These are phyloP conservation scores for Geoglossum cookeanum DNA, from an alignment of 2,329 filamentous ascomycete species.

Conservation along the genomic window DNA sequence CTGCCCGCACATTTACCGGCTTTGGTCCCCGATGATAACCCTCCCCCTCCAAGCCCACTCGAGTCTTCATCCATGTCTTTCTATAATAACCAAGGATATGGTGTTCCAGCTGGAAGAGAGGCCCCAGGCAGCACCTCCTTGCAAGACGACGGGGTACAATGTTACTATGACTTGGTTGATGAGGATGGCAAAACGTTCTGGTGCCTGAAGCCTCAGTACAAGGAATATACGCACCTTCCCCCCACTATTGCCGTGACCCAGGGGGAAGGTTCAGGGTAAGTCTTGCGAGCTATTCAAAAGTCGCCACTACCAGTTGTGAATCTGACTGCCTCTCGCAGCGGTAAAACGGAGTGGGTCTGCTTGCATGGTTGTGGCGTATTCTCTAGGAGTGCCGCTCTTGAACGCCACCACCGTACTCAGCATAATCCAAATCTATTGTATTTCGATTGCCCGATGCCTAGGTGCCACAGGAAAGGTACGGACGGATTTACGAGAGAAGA, in stretches of 20 bases:
- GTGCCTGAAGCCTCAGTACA: background rate
- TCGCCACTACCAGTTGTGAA: background rate
- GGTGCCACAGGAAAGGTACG: background rate
- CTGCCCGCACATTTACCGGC: no score
- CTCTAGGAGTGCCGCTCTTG: background rate
- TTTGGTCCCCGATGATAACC: no score
- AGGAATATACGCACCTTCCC: background rate
- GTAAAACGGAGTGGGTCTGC: background rate
- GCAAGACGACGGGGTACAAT: no score
- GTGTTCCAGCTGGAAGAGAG: no score
- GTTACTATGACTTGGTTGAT: no score
- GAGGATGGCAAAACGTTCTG: background rate
- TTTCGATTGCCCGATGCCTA: background rate
- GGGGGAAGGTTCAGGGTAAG: no score
- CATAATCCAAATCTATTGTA: background rate
- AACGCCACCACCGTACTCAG: background rate
- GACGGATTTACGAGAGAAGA: background rate
- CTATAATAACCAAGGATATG: no score
- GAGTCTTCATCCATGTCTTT: no score
- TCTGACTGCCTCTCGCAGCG: background rate
- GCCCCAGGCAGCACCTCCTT: background rate
- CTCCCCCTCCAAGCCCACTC: no score
- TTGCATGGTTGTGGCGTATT: background rate
- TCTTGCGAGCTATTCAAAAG: background rate
- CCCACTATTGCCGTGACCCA: background rate